Percentiles rank a stretch among this genome's conserved stretches.
Evolutionary conservation across 371 early-diverging fungal genomes (phyloP).

Genomic region (Circinella umbellata): DNA sequence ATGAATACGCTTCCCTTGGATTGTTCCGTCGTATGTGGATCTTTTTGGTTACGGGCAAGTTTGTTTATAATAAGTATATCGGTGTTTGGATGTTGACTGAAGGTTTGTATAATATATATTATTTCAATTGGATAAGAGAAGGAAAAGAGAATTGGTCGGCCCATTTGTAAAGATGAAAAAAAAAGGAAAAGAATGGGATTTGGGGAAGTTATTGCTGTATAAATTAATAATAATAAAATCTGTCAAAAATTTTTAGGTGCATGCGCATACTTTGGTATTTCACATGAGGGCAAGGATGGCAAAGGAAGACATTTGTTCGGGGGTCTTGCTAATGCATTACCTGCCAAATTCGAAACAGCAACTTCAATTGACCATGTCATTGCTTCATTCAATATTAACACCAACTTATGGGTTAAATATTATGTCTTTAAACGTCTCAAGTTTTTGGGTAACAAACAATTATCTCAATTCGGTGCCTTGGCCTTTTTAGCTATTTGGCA

Average conservation of each 20-base stretch:
- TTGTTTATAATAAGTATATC: constrained; percentile 68
- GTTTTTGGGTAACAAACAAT: constrained; percentile 70
- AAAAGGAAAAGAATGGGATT: background rate
- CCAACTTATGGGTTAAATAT: constrained; percentile 75
- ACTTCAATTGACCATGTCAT: constrained; percentile 65
- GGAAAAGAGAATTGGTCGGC: background rate
- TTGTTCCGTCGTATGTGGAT: constrained; percentile 46
- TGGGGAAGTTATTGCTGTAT: background rate
- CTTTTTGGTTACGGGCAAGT: constrained; percentile 60
- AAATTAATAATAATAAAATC: background rate
- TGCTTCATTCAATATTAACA: constrained; percentile 75
- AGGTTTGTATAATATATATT: constrained; percentile 39
- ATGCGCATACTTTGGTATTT: constrained; percentile 64
- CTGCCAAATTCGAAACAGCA: constrained; percentile 52
- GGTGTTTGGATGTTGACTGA: constrained; percentile 76
- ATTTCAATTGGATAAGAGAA: background rate
- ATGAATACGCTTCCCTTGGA: constrained; percentile 49
- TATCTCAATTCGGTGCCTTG: constrained; percentile 64
- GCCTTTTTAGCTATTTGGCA: constrained; percentile 79
- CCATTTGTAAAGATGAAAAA: too few species aligned
- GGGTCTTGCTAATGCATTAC: constrained; percentile 67
- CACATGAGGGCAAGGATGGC: constrained; percentile 63
- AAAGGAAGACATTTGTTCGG: constrained; percentile 54
- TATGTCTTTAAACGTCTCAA: constrained; percentile 75
- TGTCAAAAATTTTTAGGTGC: constrained; percentile 38